Conservation (phyloP, 139 green algal species). For the Astrephomene gubernaculifera region DNA sequence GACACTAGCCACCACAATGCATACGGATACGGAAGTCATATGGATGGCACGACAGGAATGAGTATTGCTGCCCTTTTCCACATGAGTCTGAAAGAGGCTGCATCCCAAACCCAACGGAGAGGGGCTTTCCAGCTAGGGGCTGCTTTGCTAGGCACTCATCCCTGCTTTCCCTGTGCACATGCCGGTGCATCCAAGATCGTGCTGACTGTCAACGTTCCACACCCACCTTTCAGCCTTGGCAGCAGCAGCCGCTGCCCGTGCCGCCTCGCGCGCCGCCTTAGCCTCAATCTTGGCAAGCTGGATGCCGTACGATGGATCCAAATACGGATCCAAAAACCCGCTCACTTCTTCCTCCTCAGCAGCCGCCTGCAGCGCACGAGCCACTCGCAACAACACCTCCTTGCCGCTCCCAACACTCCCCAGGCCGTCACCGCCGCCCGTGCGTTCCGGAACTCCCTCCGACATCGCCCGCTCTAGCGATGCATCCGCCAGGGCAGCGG, state of each 20-base stretch:
- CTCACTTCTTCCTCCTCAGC: conserved; percentile 28
- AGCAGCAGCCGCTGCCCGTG: conserved; percentile 41
- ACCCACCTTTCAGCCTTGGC: conserved; percentile 49
- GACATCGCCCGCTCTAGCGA: neutral
- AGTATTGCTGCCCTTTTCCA: too few relatives aligned
- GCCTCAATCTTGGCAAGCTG: conserved; percentile 55
- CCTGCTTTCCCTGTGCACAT: too few relatives aligned
- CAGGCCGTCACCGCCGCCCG: neutral
- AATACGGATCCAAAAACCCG: conserved; percentile 47
- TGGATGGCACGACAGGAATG: too few relatives aligned
- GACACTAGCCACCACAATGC: too few relatives aligned
- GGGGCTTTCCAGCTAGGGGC: too few relatives aligned
- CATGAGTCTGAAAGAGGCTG: too few relatives aligned
- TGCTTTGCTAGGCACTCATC: too few relatives aligned
- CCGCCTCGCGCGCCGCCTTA: conserved; percentile 48
- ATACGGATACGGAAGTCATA: too few relatives aligned
- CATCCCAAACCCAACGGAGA: too few relatives aligned
- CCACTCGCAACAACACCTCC: conserved; percentile 23
- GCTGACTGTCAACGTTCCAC: too few relatives aligned
- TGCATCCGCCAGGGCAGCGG: conserved; percentile 41
- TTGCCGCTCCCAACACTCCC: neutral
- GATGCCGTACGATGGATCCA: conserved; percentile 34
- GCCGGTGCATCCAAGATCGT: too few relatives aligned
- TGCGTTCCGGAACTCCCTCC: neutral
- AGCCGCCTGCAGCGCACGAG: conserved; percentile 33